Percentiles rank a stretch among this genome's conserved stretches.
Evolutionary conservation across 108 stramenopile species (phyloP).

Genomic region (Pseudonitzschia multiseries): DNA sequence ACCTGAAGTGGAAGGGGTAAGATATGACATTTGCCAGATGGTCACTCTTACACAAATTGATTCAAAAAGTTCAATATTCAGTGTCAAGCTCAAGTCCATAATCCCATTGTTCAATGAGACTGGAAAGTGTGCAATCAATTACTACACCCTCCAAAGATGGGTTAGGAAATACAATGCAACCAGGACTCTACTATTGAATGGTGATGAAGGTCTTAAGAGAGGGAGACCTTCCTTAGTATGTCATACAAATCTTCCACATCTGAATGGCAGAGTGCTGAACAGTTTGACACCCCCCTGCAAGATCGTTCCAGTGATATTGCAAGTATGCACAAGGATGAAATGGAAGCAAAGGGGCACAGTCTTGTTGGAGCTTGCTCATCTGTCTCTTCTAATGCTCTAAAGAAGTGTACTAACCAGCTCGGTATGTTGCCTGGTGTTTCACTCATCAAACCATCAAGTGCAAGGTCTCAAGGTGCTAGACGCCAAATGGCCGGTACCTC

Average conservation of each 20-base stretch:
- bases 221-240: neutral
- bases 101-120: too few species aligned
- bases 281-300: neutral
- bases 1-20: too few species aligned
- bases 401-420: neutral
- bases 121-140: too few species aligned
- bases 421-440: neutral
- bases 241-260: neutral
- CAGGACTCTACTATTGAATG: neutral
- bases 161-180: too few species aligned
- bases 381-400: neutral
- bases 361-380: neutral
- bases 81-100: too few species aligned
- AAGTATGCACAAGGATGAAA: neutral
- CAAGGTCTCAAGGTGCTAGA: slow-evolving; percentile 3
- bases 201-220: neutral
- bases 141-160: too few species aligned
- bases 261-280: neutral
- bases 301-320: neutral
- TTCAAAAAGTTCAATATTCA: too few species aligned
- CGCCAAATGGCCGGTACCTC: neutral
- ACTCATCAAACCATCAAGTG: neutral
- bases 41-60: too few species aligned
- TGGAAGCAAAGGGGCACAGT: too few species aligned
- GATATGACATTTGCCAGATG: too few species aligned